Percentiles rank a stretch among this genome's conserved stretches.
Conservation (phyloP, 768 basidiomycete species). For the Boletus coccyginus region DNA sequence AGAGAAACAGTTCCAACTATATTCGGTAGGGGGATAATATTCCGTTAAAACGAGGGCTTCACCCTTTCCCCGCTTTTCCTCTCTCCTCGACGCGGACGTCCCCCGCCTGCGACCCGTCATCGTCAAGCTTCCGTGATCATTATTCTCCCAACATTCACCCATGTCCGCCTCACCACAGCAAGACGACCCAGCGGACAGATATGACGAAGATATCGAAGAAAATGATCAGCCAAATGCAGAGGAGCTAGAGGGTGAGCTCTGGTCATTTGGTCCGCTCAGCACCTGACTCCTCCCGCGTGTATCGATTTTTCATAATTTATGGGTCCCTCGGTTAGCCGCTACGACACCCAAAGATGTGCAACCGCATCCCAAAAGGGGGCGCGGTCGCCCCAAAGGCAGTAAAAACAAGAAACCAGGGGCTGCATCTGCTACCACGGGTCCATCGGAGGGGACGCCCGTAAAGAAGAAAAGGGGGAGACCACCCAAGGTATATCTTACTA, state of each 20-base stretch:
- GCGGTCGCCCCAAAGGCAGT: constrained; percentile 88
- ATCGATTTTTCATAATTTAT: constrained; percentile 20
- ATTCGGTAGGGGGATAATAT: constrained; percentile 67
- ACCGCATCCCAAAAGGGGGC: constrained; percentile 61
- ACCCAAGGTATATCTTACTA: constrained; percentile 41
- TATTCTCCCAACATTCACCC: constrained; percentile 21
- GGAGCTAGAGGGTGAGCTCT: constrained; percentile 31
- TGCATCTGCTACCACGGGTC: constrained; percentile 26
- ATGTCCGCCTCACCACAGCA: constrained; percentile 66
- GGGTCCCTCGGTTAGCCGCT: constrained; percentile 33
- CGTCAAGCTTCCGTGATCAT: constrained; percentile 25
- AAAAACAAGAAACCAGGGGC: constrained; percentile 61
- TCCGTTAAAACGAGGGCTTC: constrained; percentile 72
- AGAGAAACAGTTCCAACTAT: constrained; percentile 67
- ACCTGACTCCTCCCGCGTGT: constrained; percentile 11
- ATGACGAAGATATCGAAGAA: constrained; percentile 57
- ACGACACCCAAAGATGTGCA: constrained; percentile 37
- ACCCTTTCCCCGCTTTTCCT: constrained; percentile 63
- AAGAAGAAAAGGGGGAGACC: constrained; percentile 52
- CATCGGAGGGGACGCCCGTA: constrained; percentile 28
- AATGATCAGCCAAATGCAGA: constrained; percentile 41
- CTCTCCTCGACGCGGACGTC: constrained; percentile 39
- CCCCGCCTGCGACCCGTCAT: constrained; percentile 18
- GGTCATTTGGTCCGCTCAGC: constrained; percentile 10
- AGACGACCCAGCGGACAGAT: constrained; percentile 54